Conservation (phyloP, 805 yeast species). For the Suhomyces prunicola region DNA sequence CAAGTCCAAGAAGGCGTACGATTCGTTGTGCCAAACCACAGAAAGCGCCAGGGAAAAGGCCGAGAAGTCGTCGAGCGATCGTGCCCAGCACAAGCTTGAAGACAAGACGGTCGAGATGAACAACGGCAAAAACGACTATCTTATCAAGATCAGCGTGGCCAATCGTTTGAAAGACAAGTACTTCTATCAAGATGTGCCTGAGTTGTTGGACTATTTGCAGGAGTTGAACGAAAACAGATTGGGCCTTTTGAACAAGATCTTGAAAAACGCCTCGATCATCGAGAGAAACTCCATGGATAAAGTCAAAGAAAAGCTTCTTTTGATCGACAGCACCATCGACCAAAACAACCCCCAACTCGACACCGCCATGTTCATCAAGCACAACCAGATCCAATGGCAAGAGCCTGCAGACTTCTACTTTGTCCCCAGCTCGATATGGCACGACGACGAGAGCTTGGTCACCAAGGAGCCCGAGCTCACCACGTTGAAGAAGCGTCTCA, state of each 20-base stretch:
- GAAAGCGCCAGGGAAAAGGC: constrained; percentile 76
- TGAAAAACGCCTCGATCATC: constrained; percentile 56
- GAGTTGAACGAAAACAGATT: constrained; percentile 79
- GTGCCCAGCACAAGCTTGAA: constrained; percentile 50
- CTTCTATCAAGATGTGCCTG: constrained; percentile 91
- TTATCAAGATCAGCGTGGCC: constrained; percentile 77
- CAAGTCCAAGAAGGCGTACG: constrained; percentile 74
- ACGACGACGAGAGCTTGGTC: constrained; percentile 81
- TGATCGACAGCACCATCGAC: constrained; percentile 53
- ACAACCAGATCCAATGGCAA: constrained; percentile 69
- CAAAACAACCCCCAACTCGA: constrained; percentile 75
- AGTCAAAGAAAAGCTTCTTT: constrained; percentile 48
- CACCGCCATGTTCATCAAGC: constrained; percentile 89
- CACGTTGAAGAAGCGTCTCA: constrained; percentile 52
- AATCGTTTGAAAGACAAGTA: constrained; percentile 91
- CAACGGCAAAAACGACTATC: constrained; percentile 76
- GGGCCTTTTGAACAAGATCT: constrained; percentile 62
- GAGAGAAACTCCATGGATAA: constrained; percentile 52
- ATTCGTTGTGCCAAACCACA: constrained; percentile 72
- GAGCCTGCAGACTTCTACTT: constrained; percentile 86
- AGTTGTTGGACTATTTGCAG: constrained; percentile 79
- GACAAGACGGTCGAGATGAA: constrained; percentile 81
- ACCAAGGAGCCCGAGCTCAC: constrained; percentile 57
- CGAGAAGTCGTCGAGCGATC: constrained; percentile 52
- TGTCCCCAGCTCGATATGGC: constrained; percentile 93